Conservation (phyloP, 805 yeast species). For the Saccharomycopsis babjevae region DNA sequence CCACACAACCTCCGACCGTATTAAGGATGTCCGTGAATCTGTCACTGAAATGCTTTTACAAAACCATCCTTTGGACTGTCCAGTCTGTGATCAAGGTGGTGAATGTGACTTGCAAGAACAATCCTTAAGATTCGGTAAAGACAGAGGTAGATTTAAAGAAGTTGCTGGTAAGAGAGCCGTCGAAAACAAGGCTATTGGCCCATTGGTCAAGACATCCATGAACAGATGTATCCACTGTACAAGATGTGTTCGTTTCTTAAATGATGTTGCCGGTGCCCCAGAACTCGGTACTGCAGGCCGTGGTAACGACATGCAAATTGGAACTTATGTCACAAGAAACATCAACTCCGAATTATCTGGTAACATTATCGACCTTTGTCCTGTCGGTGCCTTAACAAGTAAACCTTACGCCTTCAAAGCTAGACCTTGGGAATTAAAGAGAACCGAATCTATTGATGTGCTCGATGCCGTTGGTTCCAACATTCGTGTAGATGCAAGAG, state of each 20-base stretch:
- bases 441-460: slow-evolving; percentile 80
- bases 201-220: slow-evolving; percentile 82
- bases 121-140: slow-evolving; percentile 71
- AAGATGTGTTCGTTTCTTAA: slow-evolving; percentile 80
- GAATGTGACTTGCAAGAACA: slow-evolving; percentile 91
- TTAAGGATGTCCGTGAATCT: slow-evolving; percentile 77
- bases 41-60: slow-evolving; percentile 82
- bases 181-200: slow-evolving; percentile 85
- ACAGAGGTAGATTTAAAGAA: slow-evolving; percentile 77
- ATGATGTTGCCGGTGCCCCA: slow-evolving; percentile 88
- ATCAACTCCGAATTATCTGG: slow-evolving; percentile 80
- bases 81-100: slow-evolving; percentile 91
- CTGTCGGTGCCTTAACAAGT: slow-evolving; percentile 84
- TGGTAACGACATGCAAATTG: slow-evolving; percentile 88
- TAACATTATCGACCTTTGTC: slow-evolving; percentile 79
- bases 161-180: slow-evolving; percentile 80
- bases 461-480: slow-evolving; percentile 76
- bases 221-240: slow-evolving; percentile 90
- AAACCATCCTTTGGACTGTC: slow-evolving; percentile 88
- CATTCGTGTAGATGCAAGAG: slow-evolving; percentile 78
- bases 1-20: slow-evolving; percentile 66
- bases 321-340: slow-evolving; percentile 78
- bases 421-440: slow-evolving; percentile 87
- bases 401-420: slow-evolving; percentile 91
- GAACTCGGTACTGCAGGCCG: slow-evolving; percentile 85